These are phyloP conservation scores for Calonectria hawksworthii DNA, from an alignment of 2,329 filamentous ascomycete species.

Conservation along the genomic window DNA sequence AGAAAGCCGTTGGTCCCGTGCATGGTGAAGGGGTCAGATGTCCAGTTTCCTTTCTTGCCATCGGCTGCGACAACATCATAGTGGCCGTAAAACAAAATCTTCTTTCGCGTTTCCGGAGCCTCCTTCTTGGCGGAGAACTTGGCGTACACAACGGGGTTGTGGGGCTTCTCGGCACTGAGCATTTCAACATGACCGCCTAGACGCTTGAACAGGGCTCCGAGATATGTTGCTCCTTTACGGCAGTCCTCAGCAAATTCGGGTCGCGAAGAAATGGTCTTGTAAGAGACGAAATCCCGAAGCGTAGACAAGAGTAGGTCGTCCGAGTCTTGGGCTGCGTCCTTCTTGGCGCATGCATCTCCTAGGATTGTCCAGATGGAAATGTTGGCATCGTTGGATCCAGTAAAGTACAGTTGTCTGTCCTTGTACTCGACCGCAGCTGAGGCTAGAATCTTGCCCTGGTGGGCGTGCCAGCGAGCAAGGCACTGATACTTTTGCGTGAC, in stretches of 20 bases:
- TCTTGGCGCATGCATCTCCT: conserved; percentile 50
- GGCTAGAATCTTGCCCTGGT: conserved; percentile 88
- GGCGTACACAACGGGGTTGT: conserved; percentile 94
- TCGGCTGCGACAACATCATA: conserved; percentile 97
- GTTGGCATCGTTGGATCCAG: conserved; percentile 91
- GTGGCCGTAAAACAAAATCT: conserved; percentile 96
- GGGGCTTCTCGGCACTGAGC: conserved; percentile 82
- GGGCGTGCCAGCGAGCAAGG: conserved; percentile 83
- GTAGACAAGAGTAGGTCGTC: conserved; percentile 76
- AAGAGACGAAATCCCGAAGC: conserved; percentile 88
- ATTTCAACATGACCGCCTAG: conserved; percentile 92
- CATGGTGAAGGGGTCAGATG: conserved; percentile 89
- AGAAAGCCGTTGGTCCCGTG: conserved; percentile 92
- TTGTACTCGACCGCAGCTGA: conserved; percentile 82
- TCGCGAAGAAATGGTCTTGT: conserved; percentile 90
- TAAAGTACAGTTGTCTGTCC: conserved; percentile 87
- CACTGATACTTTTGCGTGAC: conserved; percentile 87
- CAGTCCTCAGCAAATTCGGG: conserved; percentile 92
- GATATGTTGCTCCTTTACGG: conserved; percentile 89
- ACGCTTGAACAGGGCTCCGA: conserved; percentile 91
- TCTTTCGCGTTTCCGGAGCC: conserved; percentile 78
- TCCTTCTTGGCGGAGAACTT: conserved; percentile 84
- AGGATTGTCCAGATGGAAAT: conserved; percentile 89
- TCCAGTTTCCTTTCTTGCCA: conserved; percentile 85
- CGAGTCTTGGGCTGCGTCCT: conserved; percentile 53